Conservation (phyloP, 2,329 filamentous ascomycete species). For the Colletotrichum sp. region DNA sequence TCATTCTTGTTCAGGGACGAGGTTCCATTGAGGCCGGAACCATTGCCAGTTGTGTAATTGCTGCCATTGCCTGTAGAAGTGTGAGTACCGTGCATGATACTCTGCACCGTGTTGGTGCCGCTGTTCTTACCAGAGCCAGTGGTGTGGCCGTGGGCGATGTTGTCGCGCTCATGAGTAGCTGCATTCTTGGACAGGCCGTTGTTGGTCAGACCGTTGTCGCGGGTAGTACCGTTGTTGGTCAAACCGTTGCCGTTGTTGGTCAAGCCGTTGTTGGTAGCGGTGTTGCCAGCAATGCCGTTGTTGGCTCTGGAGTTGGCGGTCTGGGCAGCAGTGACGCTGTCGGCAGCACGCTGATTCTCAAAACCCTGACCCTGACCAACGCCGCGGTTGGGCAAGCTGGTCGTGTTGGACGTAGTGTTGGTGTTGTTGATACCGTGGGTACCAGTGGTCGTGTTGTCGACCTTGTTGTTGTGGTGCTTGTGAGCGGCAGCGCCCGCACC, state of each 20-base stretch:
- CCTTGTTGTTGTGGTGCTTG: not conserved
- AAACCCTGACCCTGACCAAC: not conserved
- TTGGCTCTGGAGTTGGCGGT: not conserved
- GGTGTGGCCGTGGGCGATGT: not conserved
- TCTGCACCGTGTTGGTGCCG: not conserved
- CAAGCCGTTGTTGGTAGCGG: not conserved
- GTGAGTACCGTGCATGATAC: conserved; percentile 5
- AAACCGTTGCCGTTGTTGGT: not conserved
- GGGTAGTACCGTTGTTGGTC: not conserved
- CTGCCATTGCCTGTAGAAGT: not conserved
- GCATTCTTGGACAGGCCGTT: not conserved
- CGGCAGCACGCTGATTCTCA: not conserved
- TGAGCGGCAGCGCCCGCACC: not conserved
- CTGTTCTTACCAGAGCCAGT: not conserved
- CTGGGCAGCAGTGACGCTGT: not conserved
- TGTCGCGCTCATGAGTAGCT: not conserved
- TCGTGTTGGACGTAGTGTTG: not conserved
- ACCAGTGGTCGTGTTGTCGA: not conserved
- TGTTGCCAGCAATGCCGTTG: not conserved
- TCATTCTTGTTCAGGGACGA: not conserved
- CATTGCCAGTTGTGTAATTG: not conserved
- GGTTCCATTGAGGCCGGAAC: not conserved
- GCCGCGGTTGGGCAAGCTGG: not conserved
- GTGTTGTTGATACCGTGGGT: not conserved
- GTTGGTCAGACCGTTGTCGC: not conserved